These are phyloP conservation scores for Pholiota microspora DNA, from an alignment of 768 basidiomycete genomes.

Conservation along the genomic window DNA sequence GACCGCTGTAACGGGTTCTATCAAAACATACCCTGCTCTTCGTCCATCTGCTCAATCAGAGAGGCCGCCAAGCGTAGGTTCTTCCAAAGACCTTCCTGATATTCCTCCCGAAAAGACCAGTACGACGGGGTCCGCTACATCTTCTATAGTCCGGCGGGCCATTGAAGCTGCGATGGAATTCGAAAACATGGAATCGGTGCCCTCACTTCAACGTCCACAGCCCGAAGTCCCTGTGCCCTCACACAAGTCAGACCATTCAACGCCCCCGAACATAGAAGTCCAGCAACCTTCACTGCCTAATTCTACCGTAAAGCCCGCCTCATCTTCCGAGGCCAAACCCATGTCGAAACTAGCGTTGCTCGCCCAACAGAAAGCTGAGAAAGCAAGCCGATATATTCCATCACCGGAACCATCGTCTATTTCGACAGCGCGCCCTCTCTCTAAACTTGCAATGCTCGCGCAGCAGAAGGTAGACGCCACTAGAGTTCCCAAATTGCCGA, in stretches of 20 bases:
- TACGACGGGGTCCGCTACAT: constrained; percentile 45
- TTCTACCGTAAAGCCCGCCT: constrained; percentile 1
- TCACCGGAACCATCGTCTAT: constrained; percentile 25
- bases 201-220: constrained; percentile 18
- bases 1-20: constrained; percentile 52
- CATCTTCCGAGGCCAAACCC: constrained; percentile 15
- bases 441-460: constrained; percentile 74
- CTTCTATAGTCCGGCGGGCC: constrained; percentile 62
- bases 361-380: constrained; percentile 54
- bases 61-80: constrained; percentile 33
- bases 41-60: constrained; percentile 66
- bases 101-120: constrained; percentile 15
- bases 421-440: constrained; percentile 41
- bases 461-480: constrained; percentile 48
- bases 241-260: constrained; percentile 17
- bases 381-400: constrained; percentile 20
- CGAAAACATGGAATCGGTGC: constrained; percentile 48
- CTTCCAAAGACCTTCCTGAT: constrained; percentile 27
- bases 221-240: constrained; percentile 15
- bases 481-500: constrained; percentile 46
- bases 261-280: no score
- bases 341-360: constrained; percentile 55
- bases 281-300: no score
- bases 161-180: constrained; percentile 65
- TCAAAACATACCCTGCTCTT: constrained; percentile 70